Base-by-base conservation (phyloP, 1,139 yeast species). In the Sugiyamaella sp. region DNA sequence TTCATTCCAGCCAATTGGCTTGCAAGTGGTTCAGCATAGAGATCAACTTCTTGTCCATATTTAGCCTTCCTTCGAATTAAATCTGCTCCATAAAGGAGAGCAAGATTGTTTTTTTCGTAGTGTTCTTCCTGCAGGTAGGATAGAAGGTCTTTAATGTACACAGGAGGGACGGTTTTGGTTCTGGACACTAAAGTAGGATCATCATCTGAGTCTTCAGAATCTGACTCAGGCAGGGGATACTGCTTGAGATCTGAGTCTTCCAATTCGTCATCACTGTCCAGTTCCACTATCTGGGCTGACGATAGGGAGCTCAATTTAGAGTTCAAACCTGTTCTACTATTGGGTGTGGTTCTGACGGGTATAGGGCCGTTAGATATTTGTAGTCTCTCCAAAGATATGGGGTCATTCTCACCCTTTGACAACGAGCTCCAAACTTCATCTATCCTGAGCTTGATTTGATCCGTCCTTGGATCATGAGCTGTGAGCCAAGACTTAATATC, bases 121-220 rank as follows among this genome's bases (percentile, higher is more conserved):
- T 85, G 80, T 51, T 82, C 85, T 0, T 65, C 65, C 9, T 66
- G 64, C 14, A 86, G 66, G 59, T 84, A 86, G 8, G 71, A 71
- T n/a, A 84, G 59, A n/a, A 86, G 69, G 49, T 84, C 88, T 56
- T 81, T 80, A 25, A 86, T 72, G 62, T 85, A 86, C 1, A 84
- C 74, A 0, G 91, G 91, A 3, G 75, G 70, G 0, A 75, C 63
- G 0, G 81, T 70, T n/a, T 65, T 70, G 6, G 69, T 65, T 17
- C 67, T 71, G 41, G 68, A 68, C n/a, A 71, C 73, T 35, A 75
- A 57, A 1, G 79, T 70, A 1, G 80, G 80, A 52, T 81, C 85
- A 21, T 80, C 84, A 14, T 80, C 85, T n/a, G 78, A 74, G 53
- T 78, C 81, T 37, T 77, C 82, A 21, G 61, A 68, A 41, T 67